A percentile compares a stretch with the other conserved stretches of the same genome.
Evolutionary conservation across 2,329 filamentous ascomycete species (phyloP).

Genomic region (Ceratocystis huliohia): DNA sequence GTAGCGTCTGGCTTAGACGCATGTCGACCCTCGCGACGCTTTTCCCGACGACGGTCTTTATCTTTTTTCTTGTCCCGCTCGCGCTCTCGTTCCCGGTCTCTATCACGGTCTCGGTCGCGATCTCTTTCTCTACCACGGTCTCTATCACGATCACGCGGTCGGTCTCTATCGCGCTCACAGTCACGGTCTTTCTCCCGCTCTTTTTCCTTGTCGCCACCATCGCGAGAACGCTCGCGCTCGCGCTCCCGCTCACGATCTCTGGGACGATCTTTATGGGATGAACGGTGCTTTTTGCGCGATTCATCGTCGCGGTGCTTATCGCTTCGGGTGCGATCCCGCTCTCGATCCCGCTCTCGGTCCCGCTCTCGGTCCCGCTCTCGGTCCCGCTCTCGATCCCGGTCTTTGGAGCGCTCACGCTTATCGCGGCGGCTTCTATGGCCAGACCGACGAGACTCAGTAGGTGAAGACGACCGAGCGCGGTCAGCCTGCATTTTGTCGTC

Average conservation of each 20-base stretch:
- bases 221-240: conserved; percentile 32
- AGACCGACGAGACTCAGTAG: conserved; percentile 43
- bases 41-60: conserved; percentile 27
- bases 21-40: conserved; percentile 31
- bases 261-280: conserved; percentile 35
- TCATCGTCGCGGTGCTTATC: conserved; percentile 39
- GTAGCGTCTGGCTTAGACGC: conserved; percentile 26
- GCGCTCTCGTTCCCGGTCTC: conserved; percentile 27
- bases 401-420: conserved; percentile 39
- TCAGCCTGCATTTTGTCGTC: conserved; percentile 38
- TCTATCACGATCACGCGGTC: conserved; percentile 28
- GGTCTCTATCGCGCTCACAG: conserved; percentile 21
- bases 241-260: conserved; percentile 29
- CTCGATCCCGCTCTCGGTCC: conserved; percentile 23
- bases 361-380: conserved; percentile 26
- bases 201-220: conserved; percentile 25
- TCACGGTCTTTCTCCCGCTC: conserved; percentile 27
- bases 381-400: conserved; percentile 29
- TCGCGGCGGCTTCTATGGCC: conserved; percentile 46
- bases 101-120: conserved; percentile 24
- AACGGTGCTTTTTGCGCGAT: conserved; percentile 30
- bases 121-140: conserved; percentile 30
- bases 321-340: conserved; percentile 27
- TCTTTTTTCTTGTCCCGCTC: conserved; percentile 30
- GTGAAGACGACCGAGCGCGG: conserved; percentile 53